phyloP scores from a whole-genome alignment of 129 eudicot genomes.

The Lonicera japonica region DNA sequence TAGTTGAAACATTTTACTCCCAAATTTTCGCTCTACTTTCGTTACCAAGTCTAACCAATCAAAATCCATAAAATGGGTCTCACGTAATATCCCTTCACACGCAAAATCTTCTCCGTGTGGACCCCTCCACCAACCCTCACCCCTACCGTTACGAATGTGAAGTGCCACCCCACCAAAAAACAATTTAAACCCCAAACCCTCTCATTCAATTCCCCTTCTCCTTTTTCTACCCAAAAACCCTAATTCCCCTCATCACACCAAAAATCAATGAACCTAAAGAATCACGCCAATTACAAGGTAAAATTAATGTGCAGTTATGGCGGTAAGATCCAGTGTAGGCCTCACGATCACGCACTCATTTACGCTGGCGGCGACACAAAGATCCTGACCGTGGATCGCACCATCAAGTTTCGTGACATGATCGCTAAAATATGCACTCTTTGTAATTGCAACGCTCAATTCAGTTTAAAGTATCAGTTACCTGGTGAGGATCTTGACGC shows the following conservation, averaged over 20 bases:
- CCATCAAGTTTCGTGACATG: constrained; percentile 33
- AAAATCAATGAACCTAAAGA: too few relatives aligned
- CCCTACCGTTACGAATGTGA: neutral
- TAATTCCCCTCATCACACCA: neutral
- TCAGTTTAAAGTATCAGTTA: constrained; percentile 48
- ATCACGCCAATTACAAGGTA: constrained; percentile 26
- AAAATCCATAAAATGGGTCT: too few relatives aligned
- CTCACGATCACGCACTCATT: constrained; percentile 37
- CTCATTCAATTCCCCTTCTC: neutral
- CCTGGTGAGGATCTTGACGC: constrained; percentile 74
- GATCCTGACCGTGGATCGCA: constrained; percentile 58
- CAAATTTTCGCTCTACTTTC: too few relatives aligned
- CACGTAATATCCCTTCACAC: too few relatives aligned
- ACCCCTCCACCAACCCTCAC: too few relatives aligned
- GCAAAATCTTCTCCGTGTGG: too few relatives aligned
- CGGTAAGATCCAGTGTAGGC: constrained; percentile 55
- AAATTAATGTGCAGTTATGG: constrained; percentile 74
- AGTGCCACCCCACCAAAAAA: constrained; percentile 5
- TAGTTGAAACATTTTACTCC: too few relatives aligned
- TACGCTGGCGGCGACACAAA: constrained; percentile 77
- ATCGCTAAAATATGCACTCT: constrained; percentile 33
- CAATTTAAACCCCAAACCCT: neutral
- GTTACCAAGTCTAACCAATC: too few relatives aligned
- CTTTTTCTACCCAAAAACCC: neutral
- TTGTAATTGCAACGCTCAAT: constrained; percentile 18